A percentile compares a stretch with the other conserved stretches of the same genome.
Conservation (phyloP, 345 rosid genomes). For the Corymbia maculata region DNA sequence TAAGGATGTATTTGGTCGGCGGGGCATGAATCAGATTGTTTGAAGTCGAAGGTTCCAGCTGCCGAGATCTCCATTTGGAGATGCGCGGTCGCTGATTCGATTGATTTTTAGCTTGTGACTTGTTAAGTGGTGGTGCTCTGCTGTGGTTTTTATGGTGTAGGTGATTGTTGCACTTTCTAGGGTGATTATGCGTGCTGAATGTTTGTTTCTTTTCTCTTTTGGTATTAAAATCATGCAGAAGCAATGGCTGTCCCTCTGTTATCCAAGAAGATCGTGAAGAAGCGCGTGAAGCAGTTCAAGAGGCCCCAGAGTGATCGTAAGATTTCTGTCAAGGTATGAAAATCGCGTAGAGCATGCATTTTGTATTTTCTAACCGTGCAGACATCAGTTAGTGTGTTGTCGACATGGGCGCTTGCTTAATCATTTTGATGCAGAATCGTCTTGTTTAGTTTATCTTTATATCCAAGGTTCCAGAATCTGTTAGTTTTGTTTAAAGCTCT, state of each 20-base stretch:
- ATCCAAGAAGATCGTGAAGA: slow-evolving; percentile 59
- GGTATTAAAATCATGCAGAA: neutral
- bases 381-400: neutral
- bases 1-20: neutral
- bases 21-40: neutral
- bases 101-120: neutral
- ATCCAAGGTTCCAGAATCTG: neutral
- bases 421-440: neutral
- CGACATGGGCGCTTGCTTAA: neutral
- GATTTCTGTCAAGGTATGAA: slow-evolving; percentile 37
- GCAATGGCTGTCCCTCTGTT: slow-evolving; percentile 55
- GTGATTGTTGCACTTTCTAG: neutral
- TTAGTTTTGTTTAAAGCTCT: neutral
- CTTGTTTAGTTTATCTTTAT: neutral
- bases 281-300: slow-evolving; percentile 57
- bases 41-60: neutral
- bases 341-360: neutral
- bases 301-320: slow-evolving; percentile 64
- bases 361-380: neutral
- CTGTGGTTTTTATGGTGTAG: neutral
- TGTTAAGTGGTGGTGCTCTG: neutral
- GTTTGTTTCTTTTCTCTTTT: neutral
- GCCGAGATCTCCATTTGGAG: neutral
- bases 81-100: neutral
- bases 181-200: neutral